Base-by-base conservation (phyloP, 441 rosid species). In the Jatropha podagrica region DNA sequence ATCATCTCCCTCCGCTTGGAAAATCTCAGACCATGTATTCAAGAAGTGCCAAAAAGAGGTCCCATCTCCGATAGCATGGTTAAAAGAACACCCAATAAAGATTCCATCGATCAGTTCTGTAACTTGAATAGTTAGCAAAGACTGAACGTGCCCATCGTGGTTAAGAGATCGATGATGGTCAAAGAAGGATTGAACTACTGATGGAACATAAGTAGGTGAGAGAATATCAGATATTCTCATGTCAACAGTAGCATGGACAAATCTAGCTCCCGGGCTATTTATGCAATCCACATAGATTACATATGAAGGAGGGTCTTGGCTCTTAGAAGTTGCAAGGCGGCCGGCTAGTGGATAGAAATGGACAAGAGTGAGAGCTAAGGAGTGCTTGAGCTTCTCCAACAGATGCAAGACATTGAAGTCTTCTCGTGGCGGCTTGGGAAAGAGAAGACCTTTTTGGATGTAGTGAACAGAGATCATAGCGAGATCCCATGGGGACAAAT, bases 341-440 rank as follows among this genome's bases (percentile, higher is more conserved):
- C 98, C 96, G 0, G 90, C 79, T 0, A 94, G 90, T 1, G 97
- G 98, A 78, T 89, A 90, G 88, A 87, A 92, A 79, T 92, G 88
- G 44, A 85, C 82, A 0, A 92, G 97, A 7, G 94, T 66, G 20
- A 80, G 75, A 17, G 94, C 80, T 0, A 88, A 88, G 51, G 93
- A 91, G 20, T 77, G 76, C 72, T 75, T 83, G 37, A 92, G 85
- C 73, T 78, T 84, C 13, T 81, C 75, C 72, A 88, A 58, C 32
- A 86, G 26, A 62, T 82, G 66, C 0, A 49, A 59, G 69, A 84
- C 79, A 8, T 69, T 38, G 84, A 88, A 84, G 61, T 68, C 64
- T 54, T 74, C 38, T 18, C 65, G 68, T 5, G 85, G 78, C 14
- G 86, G 89, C 65, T 92, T 91, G 71, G 76, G 74, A 49, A 81